Base-by-base conservation (phyloP, 257 asterid species). In the Solanum boliviense region DNA sequence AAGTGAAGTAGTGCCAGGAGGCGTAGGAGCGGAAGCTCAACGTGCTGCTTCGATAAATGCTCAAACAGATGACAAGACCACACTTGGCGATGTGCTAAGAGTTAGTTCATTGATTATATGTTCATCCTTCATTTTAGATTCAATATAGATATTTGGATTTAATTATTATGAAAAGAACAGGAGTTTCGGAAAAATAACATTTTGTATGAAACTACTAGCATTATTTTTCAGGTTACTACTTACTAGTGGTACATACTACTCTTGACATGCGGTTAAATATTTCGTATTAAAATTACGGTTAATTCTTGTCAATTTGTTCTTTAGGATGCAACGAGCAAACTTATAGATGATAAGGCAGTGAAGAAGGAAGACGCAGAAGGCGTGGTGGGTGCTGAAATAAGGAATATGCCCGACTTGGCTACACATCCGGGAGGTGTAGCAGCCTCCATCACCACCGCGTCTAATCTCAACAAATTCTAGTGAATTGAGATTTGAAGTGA, bases 281-380 rank as follows among this genome's bases (percentile, higher is more conserved):
- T 7, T 31, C 12, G 3, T 31, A 71, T 31, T 31, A 1, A 18
- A 72, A 32, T 35, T 5, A 36, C 5, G 2, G 5, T 13, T 44
- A 41, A 15, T 25, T 78, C 1, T 39, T 13, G 35, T 5, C 2
- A 1, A 20, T 41, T 56, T 0, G 5, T 56, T 56, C n/a, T 7
- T 56, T 16, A 93, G 96, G 97, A 94, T 86, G 96, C 97, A 9
- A 90, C 90, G 0, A 11, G n/a, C 9, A 95, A 88, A 62, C 81
- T 95, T 86, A 71, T 60, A 0, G 89, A 74, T 0, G 98, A 95
- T 74, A 93, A 92, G 89, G 85, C 92, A 31, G 98, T 58, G 87
- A 90, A 95, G 41, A 88, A 46, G 89, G 95, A 91, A 32, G 98
- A 92, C n/a, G 98, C 98, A 9, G 94, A 89, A 83, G 87, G 90